Evolutionary conservation across 2,329 filamentous ascomycete species (phyloP).

Genomic region (Parafenestella ontariensis): DNA sequence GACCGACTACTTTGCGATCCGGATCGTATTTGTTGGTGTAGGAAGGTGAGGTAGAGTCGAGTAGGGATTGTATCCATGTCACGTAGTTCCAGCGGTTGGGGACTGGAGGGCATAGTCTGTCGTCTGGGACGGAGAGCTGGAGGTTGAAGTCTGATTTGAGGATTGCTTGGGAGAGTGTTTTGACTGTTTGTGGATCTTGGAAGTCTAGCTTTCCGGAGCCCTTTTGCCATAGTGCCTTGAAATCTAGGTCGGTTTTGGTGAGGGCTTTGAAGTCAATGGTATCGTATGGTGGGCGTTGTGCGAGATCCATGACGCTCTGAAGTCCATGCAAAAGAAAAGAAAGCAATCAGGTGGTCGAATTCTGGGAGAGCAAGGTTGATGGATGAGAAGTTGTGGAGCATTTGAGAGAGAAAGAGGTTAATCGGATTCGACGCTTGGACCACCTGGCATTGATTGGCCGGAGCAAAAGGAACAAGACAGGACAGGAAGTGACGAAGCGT

Average conservation of each 20-base stretch:
- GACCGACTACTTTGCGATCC: conserved; percentile 66
- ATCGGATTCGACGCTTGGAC: conserved; percentile 16
- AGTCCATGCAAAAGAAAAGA: neutral
- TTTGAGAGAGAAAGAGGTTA: neutral
- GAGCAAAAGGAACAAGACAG: neutral
- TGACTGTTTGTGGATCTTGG: conserved; percentile 74
- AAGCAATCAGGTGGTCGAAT: neutral
- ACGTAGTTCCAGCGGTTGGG: conserved; percentile 82
- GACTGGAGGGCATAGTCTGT: conserved; percentile 87
- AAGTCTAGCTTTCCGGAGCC: conserved; percentile 75
- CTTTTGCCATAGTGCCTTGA: conserved; percentile 59
- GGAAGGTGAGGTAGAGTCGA: conserved; percentile 70
- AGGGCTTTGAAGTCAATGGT: conserved; percentile 68
- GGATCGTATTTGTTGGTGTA: conserved; percentile 56
- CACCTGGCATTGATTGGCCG: conserved; percentile 30
- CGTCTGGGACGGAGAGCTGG: conserved; percentile 71
- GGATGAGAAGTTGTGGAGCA: conserved; percentile 1
- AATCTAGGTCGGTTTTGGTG: conserved; percentile 65
- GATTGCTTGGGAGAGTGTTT: conserved; percentile 79
- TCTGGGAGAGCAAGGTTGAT: neutral
- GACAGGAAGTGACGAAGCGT: conserved; percentile 4
- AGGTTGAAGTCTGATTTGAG: conserved; percentile 79
- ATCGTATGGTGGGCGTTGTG: conserved; percentile 55
- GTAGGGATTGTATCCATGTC: conserved; percentile 81
- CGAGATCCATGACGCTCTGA: conserved; percentile 24